phyloP scores from a whole-genome alignment of 768 basidiomycete genomes.

The Calocera viscosa region DNA sequence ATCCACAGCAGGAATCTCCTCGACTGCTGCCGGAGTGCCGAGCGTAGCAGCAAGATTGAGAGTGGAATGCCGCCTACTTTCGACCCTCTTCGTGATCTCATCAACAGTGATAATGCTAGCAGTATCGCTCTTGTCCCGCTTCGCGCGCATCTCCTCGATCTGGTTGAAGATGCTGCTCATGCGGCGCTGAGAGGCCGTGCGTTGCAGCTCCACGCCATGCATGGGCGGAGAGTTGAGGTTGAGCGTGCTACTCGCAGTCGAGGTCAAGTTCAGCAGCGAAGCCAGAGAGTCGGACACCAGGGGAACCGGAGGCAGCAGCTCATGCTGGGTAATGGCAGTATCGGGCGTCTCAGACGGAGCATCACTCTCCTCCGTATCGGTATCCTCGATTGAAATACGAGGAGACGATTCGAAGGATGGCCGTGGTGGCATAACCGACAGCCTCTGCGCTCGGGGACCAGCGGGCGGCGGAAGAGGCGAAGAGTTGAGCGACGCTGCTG shows the following conservation, averaged over 20 bases:
- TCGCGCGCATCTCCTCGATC: constrained; percentile 54
- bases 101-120: constrained; percentile 91
- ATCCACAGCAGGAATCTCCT: constrained; percentile 23
- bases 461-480: constrained; percentile 19
- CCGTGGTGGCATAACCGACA: not conserved
- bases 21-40: not conserved
- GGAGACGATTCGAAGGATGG: constrained; percentile 25
- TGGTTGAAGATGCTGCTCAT: constrained; percentile 8
- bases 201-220: constrained; percentile 7
- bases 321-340: constrained; percentile 29
- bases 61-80: constrained; percentile 34
- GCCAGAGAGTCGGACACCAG: constrained; percentile 61
- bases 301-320: constrained; percentile 63
- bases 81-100: constrained; percentile 94
- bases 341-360: not conserved
- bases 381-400: not conserved
- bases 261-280: constrained; percentile 17
- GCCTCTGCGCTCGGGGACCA: constrained; percentile 16
- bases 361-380: not conserved
- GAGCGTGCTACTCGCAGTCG: constrained; percentile 16
- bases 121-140: constrained; percentile 74
- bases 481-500: not conserved
- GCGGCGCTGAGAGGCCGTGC: not conserved
- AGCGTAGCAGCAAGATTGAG: constrained; percentile 1
- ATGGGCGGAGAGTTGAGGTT: not conserved